These are phyloP conservation scores for Macadamia tetraphylla DNA, from an alignment of 164 flowering plant genomes.

Conservation along the genomic window DNA sequence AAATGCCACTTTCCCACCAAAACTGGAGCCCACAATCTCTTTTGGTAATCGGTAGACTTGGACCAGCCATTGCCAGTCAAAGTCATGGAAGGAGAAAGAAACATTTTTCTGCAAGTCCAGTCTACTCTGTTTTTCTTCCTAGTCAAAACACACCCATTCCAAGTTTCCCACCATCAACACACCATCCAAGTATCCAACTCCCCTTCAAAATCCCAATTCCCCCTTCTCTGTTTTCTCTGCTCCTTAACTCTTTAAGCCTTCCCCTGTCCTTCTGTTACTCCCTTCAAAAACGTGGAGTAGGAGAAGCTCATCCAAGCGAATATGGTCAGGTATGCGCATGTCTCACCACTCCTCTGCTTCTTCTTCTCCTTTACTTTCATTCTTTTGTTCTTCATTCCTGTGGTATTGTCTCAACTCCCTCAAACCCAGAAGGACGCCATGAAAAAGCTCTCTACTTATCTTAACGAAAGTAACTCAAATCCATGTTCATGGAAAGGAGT, in stretches of 20 bases:
- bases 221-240: background rate
- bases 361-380: constrained; percentile 7
- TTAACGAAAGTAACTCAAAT: constrained; percentile 16
- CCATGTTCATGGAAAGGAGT: constrained; percentile 64
- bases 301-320: constrained; percentile 1
- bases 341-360: constrained; percentile 1
- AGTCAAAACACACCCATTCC: background rate
- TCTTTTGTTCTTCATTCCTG: constrained; percentile 15
- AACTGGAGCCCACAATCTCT: too few species aligned
- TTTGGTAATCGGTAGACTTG: too few species aligned
- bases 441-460: constrained; percentile 19
- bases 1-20: too few species aligned
- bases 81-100: too few species aligned
- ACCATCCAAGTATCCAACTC: too few species aligned
- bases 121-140: too few species aligned
- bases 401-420: constrained; percentile 25
- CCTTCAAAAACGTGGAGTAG: background rate
- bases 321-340: constrained; percentile 25
- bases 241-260: background rate
- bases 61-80: too few species aligned
- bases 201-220: background rate
- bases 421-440: constrained; percentile 33
- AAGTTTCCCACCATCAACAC: background rate
- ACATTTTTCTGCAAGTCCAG: too few species aligned
- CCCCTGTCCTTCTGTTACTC: background rate